phyloP scores from a whole-genome alignment of 768 basidiomycete genomes.

The Lanmaoa pseudosensibilis region DNA sequence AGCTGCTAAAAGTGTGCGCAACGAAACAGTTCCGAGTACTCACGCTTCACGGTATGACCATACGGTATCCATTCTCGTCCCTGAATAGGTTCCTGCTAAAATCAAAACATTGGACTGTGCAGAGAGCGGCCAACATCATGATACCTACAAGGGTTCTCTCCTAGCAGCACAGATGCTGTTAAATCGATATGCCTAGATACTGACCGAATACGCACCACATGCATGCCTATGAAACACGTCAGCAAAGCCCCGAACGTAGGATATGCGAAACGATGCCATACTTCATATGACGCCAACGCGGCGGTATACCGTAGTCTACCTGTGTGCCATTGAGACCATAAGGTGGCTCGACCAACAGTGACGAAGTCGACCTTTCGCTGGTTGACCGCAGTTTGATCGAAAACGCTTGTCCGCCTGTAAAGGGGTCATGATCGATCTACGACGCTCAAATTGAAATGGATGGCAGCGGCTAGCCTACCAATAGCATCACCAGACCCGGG shows the following conservation, averaged over 20 bases:
- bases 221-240: constrained; percentile 50
- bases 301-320: constrained; percentile 32
- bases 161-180: constrained; percentile 18
- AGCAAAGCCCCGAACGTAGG: background rate
- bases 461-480: constrained; percentile 40
- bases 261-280: constrained; percentile 25
- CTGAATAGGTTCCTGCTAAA: constrained; percentile 34
- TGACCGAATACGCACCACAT: constrained; percentile 42
- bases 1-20: background rate
- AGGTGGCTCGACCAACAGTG: constrained; percentile 75
- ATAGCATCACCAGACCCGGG: constrained; percentile 69
- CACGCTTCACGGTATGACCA: constrained; percentile 69
- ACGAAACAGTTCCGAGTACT: background rate
- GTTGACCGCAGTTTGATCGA: constrained; percentile 76
- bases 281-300: constrained; percentile 79
- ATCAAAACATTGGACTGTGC: background rate
- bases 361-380: constrained; percentile 61
- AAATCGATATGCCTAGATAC: background rate
- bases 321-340: constrained; percentile 46
- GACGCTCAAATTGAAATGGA: background rate
- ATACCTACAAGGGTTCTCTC: constrained; percentile 57
- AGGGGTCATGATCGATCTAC: background rate
- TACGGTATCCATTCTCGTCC: constrained; percentile 58
- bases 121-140: background rate
- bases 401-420: constrained; percentile 72